Percentiles rank a stretch among this genome's conserved stretches.
Evolutionary conservation across 768 basidiomycete species (phyloP).

Genomic region (Lactarius deliciosus): DNA sequence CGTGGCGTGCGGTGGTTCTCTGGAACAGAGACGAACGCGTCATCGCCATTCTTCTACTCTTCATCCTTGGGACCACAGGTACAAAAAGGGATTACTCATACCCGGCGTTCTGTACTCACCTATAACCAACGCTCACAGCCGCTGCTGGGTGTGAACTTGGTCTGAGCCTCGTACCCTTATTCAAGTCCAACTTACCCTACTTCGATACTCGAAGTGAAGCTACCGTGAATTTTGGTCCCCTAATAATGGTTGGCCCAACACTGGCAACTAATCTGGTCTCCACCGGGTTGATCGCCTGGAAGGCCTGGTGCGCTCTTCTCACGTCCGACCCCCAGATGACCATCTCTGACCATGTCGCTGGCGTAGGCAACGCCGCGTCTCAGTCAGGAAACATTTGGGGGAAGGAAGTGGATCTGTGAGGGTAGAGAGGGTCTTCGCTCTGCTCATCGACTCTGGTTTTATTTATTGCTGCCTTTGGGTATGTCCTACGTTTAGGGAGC

Average conservation of each 20-base stretch:
- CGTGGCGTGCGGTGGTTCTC: constrained; percentile 1
- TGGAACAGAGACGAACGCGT: not conserved
- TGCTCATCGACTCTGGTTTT: constrained; percentile 23
- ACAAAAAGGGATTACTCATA: too few relatives aligned
- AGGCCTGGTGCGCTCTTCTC: not conserved
- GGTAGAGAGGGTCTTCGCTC: constrained; percentile 15
- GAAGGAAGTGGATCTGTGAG: constrained; percentile 7
- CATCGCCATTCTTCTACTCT: not conserved
- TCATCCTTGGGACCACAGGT: not conserved
- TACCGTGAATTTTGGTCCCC: too few relatives aligned
- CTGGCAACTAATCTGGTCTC: not conserved
- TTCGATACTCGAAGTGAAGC: too few relatives aligned
- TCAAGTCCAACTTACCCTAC: too few relatives aligned
- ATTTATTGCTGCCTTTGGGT: constrained; percentile 22
- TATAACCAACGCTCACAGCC: not conserved
- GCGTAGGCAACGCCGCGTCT: not conserved
- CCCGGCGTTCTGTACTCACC: not conserved
- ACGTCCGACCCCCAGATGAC: too few relatives aligned
- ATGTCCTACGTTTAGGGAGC: not conserved
- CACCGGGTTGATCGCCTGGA: constrained; percentile 4
- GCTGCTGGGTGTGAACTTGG: not conserved
- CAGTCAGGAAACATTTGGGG: not conserved
- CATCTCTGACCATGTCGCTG: not conserved
- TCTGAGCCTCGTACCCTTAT: not conserved
- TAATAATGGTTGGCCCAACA: constrained; percentile 1